These are phyloP conservation scores for Trametes sp. DNA, from an alignment of 1,284 basidiomycete genomes.

Conservation along the genomic window DNA sequence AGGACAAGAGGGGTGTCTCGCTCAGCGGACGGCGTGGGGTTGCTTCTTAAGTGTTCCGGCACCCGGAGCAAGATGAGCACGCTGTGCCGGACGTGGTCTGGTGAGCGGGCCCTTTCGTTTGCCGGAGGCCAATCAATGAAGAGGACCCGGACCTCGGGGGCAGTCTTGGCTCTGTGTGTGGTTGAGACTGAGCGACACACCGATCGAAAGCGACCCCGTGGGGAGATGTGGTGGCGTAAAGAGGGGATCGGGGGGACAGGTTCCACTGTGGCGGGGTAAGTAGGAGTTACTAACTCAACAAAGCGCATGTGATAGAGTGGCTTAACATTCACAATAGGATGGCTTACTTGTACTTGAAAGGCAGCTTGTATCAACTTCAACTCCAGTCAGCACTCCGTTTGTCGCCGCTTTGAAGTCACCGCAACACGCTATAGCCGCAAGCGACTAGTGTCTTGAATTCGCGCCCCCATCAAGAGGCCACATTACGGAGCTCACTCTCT, in stretches of 20 bases:
- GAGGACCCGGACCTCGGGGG: slow-evolving; percentile 1
- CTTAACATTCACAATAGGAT: too few relatives aligned
- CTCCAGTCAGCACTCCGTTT: too few relatives aligned
- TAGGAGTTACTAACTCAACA: background rate
- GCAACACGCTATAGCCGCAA: too few relatives aligned
- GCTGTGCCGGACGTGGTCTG: slow-evolving; percentile 10
- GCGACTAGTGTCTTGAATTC: too few relatives aligned
- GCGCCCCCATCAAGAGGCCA: too few relatives aligned
- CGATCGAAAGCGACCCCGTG: slow-evolving; percentile 1
- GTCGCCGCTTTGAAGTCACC: too few relatives aligned
- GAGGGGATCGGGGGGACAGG: background rate
- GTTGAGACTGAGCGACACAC: background rate
- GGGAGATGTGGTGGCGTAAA: background rate
- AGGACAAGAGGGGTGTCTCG: slow-evolving; percentile 7
- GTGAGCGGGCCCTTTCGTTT: slow-evolving; percentile 6
- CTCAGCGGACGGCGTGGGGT: slow-evolving; percentile 5
- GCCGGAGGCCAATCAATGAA: slow-evolving; percentile 2
- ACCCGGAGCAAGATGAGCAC: slow-evolving; percentile 7
- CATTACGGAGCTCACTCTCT: too few relatives aligned
- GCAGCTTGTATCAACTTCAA: too few relatives aligned
- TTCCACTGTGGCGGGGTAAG: background rate
- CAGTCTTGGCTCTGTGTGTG: background rate
- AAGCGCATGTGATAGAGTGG: too few relatives aligned
- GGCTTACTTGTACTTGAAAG: too few relatives aligned
- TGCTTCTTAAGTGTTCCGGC: slow-evolving; percentile 19